Evolutionary conservation across 768 basidiomycete genomes (phyloP).

Genomic region (Multifurca ochricompacta): DNA sequence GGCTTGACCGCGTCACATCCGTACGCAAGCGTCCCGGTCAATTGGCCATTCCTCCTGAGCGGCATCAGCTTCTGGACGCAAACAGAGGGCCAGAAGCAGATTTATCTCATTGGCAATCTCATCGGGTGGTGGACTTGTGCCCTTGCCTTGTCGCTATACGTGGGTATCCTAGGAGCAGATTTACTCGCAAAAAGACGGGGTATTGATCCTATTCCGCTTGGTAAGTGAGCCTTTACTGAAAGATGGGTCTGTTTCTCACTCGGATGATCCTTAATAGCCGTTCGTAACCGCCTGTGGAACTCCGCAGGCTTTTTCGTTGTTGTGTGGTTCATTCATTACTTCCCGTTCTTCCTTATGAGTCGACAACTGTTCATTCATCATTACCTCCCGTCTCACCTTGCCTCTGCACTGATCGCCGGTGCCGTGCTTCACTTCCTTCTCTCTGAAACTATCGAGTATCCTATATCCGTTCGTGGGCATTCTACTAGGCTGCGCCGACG

Average conservation of each 20-base stretch:
- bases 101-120: slow-evolving; percentile 93
- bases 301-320: slow-evolving; percentile 93
- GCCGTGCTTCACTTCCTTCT: slow-evolving; percentile 85
- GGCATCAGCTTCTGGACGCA: slow-evolving; percentile 99
- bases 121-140: slow-evolving; percentile 94
- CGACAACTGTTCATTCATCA: slow-evolving; percentile 97
- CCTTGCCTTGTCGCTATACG: slow-evolving; percentile 75
- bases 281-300: slow-evolving; percentile 92
- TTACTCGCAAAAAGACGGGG: slow-evolving; percentile 80
- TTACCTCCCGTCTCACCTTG: slow-evolving; percentile 94
- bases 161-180: slow-evolving; percentile 88
- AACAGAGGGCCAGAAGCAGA: slow-evolving; percentile 76
- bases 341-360: slow-evolving; percentile 97
- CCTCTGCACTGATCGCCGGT: slow-evolving; percentile 87
- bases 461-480: slow-evolving; percentile 70
- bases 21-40: slow-evolving; percentile 91
- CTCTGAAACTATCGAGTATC: slow-evolving; percentile 87
- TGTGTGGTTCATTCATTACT: slow-evolving; percentile 92
- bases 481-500: slow-evolving; percentile 36
- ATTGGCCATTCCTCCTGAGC: slow-evolving; percentile 95
- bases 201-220: slow-evolving; percentile 76
- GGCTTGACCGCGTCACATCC: slow-evolving; percentile 96
- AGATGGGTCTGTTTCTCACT: slow-evolving; percentile 1
- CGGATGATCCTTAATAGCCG: slow-evolving; percentile 44
- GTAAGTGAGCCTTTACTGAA: slow-evolving; percentile 41